A percentile compares a stretch with the other conserved stretches of the same genome.
phyloP scores from a whole-genome alignment of 305 asterid genomes.

The Fraxinus nigra region DNA sequence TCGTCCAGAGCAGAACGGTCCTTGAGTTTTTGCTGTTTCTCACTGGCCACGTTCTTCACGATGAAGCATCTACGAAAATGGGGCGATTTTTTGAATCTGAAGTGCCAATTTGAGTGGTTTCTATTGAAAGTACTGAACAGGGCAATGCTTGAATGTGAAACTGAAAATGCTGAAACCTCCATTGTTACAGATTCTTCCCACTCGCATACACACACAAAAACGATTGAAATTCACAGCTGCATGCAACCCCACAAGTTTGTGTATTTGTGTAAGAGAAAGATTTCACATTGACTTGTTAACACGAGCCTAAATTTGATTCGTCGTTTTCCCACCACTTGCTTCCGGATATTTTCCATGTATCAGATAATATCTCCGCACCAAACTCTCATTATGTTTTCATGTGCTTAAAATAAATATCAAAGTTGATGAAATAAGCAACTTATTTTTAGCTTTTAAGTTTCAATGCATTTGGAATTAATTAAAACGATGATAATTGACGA shows the following conservation, averaged over 20 bases:
- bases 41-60: conserved; percentile 54
- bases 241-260: neutral
- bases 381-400: too few relatives aligned
- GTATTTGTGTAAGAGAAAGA: neutral
- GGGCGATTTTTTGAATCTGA: conserved; percentile 20
- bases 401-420: too few relatives aligned
- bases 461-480: too few relatives aligned
- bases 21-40: conserved; percentile 31
- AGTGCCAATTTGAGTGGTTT: conserved; percentile 32
- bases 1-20: conserved; percentile 27
- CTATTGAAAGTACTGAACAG: conserved; percentile 28
- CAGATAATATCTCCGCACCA: neutral
- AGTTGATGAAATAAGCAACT: too few relatives aligned
- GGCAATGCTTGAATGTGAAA: conserved; percentile 12
- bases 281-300: conserved; percentile 2
- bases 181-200: neutral
- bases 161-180: conserved; percentile 22
- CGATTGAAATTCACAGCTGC: neutral
- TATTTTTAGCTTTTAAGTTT: too few relatives aligned
- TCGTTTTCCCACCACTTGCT: conserved; percentile 14
- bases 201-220: neutral
- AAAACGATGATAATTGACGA: too few relatives aligned
- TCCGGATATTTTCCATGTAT: neutral
- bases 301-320: conserved; percentile 19
- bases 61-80: conserved; percentile 30